Evolutionary conservation across 2,329 filamentous ascomycete genomes (phyloP), one percentile per base, ranked within the genome.

Genomic region (Fusarium oxysporum): DNA sequence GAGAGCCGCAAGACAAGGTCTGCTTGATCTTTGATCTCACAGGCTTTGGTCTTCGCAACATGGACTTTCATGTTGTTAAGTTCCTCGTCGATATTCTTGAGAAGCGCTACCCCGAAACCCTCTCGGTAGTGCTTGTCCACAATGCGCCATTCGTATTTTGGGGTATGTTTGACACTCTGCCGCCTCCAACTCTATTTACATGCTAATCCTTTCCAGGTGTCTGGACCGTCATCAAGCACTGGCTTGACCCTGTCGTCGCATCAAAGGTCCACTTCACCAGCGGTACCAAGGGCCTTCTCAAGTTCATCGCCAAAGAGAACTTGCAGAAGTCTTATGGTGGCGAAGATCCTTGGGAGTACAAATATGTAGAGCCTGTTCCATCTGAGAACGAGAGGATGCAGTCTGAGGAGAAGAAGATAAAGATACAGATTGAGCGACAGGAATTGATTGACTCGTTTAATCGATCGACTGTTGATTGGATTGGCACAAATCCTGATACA

Each of bases 61-160:
- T 94, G 87, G 92, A 94, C 80, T 94, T 93, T 79, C 86, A 90
- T 0, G 91, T 92, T 1, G 90, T 94, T 57, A 94, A 93, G 75
- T 94, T 93, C 83, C 92, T 94, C 84, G 92, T 94, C 81, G 92
- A 93, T 75, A 92, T 91, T 77, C 93, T 94, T 76, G 92, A 94
- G 82, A 92, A 92, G 54, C 92, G 93, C 77, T 94, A 94, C 76
- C 92, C 92, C 4, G 92, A 94, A 79, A 92, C 90, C 1, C 84
- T 94, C 5, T 92, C 91, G 41, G 84, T 87, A 3, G 90, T 94
- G 8, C 87, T 93, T 45, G 90, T 94, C 50, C 92, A 94, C 84
- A 93, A 93, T 78, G 88, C 92, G 0, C 92, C 92, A 6, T 94
- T 92, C 89, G 84, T 94, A 51, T 94, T 94, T 83, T 84, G 82